Percentiles rank a stretch among this genome's conserved stretches.
Conservation (phyloP, 1,139 yeast genomes). For the Kodamaea arcana region DNA sequence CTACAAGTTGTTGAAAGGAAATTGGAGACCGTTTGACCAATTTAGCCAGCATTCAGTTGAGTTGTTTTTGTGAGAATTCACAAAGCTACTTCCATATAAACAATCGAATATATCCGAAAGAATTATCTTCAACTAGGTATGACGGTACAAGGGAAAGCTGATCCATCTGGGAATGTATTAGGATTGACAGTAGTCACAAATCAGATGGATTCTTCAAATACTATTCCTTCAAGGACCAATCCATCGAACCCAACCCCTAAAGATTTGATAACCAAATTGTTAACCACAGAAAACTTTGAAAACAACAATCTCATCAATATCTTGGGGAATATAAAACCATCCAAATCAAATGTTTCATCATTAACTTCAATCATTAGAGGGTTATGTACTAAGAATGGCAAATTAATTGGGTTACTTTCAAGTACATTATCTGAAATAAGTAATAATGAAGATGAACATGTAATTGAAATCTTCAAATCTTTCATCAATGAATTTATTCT, state of each 20-base stretch:
- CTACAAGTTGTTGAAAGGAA: no score
- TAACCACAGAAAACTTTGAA: constrained; percentile 24
- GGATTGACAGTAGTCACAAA: no score
- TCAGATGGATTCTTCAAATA: no score
- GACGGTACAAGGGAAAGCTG: no score
- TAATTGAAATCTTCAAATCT: constrained; percentile 26
- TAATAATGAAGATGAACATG: constrained; percentile 17
- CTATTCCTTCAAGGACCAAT: no score
- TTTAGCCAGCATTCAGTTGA: no score
- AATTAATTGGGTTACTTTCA: constrained; percentile 24
- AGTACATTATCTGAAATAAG: constrained; percentile 12
- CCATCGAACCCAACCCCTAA: constrained; percentile 2
- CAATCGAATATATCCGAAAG: no score
- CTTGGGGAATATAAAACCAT: constrained; percentile 33
- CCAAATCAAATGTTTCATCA: constrained; percentile 23
- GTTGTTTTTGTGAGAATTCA: no score
- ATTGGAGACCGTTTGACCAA: no score
- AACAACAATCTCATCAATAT: constrained; percentile 33
- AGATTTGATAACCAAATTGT: constrained; percentile 5
- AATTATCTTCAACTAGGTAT: no score
- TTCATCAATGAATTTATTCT: constrained; percentile 39
- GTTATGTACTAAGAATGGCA: constrained; percentile 37
- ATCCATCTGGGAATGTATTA: no score
- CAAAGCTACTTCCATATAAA: no score
- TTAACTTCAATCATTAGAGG: constrained; percentile 38